phyloP scores from a whole-genome alignment of 1,284 basidiomycete species.

The Tylopilus orsonianus region DNA sequence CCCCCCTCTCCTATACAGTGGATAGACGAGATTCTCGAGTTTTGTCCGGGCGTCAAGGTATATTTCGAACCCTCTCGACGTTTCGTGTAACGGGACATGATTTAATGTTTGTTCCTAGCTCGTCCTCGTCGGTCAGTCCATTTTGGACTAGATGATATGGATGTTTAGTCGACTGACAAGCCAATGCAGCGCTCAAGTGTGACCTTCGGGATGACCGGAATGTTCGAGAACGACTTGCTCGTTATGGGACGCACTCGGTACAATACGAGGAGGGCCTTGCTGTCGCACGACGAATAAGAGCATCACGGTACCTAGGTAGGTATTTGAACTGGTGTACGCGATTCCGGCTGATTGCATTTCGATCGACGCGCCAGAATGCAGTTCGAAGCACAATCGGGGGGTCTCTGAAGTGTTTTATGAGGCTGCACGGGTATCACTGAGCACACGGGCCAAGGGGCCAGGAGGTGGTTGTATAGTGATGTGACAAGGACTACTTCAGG shows the following conservation, averaged over 20 bases:
- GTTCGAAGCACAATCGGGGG: constrained; percentile 93
- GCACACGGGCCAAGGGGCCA: constrained; percentile 67
- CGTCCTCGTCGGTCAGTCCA: constrained; percentile 78
- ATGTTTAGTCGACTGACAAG: constrained; percentile 12
- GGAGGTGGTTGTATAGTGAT: constrained; percentile 54
- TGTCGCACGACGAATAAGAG: constrained; percentile 87
- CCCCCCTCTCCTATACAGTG: constrained; percentile 65
- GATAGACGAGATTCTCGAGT: constrained; percentile 85
- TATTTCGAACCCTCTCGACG: constrained; percentile 5
- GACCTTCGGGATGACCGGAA: constrained; percentile 83
- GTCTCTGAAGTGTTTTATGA: constrained; percentile 92
- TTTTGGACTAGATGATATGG: not conserved
- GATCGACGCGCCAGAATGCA: constrained; percentile 69
- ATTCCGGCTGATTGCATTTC: constrained; percentile 3
- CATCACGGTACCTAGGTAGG: constrained; percentile 87
- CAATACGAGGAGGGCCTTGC: constrained; percentile 89
- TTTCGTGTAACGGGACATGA: constrained; percentile 6
- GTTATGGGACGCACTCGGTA: constrained; percentile 68
- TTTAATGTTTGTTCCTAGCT: constrained; percentile 45
- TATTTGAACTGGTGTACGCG: constrained; percentile 11
- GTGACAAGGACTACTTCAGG: constrained; percentile 37
- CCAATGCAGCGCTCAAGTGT: constrained; percentile 80
- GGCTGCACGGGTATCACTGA: constrained; percentile 81
- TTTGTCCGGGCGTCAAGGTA: constrained; percentile 93
- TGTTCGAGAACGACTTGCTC: constrained; percentile 66